Evolutionary conservation across 345 rosid species (phyloP).

Genomic region (Trapa incisa): DNA sequence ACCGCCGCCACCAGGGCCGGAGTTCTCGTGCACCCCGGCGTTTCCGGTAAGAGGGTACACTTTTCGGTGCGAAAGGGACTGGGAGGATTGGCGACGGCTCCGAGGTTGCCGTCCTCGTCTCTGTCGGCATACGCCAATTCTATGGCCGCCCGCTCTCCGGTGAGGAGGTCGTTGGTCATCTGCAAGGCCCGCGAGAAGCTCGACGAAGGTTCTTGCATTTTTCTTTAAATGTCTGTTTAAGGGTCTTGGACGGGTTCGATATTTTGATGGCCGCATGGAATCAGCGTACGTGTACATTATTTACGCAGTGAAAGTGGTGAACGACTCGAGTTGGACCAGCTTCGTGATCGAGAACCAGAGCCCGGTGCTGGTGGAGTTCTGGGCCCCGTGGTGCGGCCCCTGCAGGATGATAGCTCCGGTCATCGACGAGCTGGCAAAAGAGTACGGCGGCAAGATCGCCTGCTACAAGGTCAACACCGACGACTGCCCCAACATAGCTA

Average conservation of each 20-base stretch:
- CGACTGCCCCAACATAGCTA: conserved; percentile 50
- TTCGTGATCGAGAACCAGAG: conserved; percentile 23
- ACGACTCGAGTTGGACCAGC: conserved; percentile 42
- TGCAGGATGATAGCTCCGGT: conserved; percentile 63
- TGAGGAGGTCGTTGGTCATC: conserved; percentile 20
- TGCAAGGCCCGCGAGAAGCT: conserved; percentile 57
- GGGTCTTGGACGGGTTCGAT: no score
- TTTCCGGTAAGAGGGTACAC: not conserved
- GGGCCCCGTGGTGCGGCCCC: conserved; percentile 87
- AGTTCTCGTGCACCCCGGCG: conserved; percentile 13
- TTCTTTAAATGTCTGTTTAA: no score
- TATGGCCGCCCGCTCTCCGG: not conserved
- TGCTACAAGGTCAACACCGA: conserved; percentile 66
- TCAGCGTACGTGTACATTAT: not conserved
- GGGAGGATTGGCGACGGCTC: not conserved
- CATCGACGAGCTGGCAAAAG: conserved; percentile 49
- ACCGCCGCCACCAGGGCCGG: conserved; percentile 20
- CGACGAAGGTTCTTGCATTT: conserved; percentile 27
- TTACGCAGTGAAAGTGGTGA: conserved; percentile 40
- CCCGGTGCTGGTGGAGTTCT: conserved; percentile 65
- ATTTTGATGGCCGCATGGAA: no score
- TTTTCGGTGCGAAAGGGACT: not conserved
- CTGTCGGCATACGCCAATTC: not conserved
- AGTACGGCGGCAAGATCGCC: conserved; percentile 45
- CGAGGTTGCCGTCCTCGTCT: not conserved